Evolutionary conservation across 139 green algal genomes (phyloP), one percentile per base, ranked within the genome.

Genomic region (Pedinophyceae sp.): DNA sequence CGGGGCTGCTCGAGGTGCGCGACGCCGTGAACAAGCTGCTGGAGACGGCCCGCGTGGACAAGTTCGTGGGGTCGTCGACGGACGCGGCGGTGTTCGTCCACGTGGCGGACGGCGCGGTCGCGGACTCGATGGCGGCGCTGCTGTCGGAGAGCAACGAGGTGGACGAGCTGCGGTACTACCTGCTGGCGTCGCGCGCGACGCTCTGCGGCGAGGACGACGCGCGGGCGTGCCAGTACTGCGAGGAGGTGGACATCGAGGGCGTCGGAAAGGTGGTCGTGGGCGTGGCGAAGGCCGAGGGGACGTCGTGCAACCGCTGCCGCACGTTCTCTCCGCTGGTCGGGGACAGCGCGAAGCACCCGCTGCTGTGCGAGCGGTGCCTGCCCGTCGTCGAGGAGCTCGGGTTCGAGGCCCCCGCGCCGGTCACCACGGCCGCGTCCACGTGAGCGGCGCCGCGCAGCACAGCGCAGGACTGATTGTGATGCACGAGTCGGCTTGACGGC

Each of bases 271-370:
- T 95, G 22, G 74, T 63, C 40, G 75, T 94, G 50, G 88, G 85
- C 7, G 78, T 97, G n/a, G 25, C 24, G 0, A 57, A 65, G 1
- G 90, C 90, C 4, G 58, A 61, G 1, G 89, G 90, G 26, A n/a
- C 20, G 40, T 94, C 94, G 62, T 97, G 88, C 70, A 74, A 67
- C 23, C 78, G 91, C 48, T 98, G 91, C 70, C n/a, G n/a, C n/a
- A n/a, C n/a, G n/a, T n/a, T n/a, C n/a, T n/a, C n/a, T n/a, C n/a
- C n/a, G n/a, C n/a, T n/a, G n/a, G n/a, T n/a, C n/a, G n/a, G n/a
- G n/a, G n/a, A n/a, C n/a, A n/a, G n/a, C n/a, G n/a, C n/a, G n/a
- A n/a, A n/a, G n/a, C n/a, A n/a, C n/a, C n/a, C n/a, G n/a, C n/a
- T n/a, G n/a, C n/a, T n/a, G n/a, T n/a, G n/a, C n/a, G n/a, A n/a